Percentiles rank a stretch among this genome's conserved stretches.
Conservation (phyloP, 1,284 basidiomycete species). For the Puccinia hordei region DNA sequence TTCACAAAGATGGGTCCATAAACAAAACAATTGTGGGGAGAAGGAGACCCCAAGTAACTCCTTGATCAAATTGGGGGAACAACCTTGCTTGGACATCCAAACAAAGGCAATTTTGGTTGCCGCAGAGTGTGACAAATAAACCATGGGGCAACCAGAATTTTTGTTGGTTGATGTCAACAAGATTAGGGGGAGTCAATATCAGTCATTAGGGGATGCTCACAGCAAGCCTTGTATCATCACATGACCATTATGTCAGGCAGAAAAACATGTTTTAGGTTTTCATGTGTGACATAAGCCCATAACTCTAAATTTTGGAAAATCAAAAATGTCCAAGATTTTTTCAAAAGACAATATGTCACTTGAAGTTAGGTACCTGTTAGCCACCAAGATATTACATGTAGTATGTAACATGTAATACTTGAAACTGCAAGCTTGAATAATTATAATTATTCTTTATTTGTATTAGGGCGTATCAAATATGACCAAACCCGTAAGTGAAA, state of each 20-base stretch:
- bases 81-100: background rate
- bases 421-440: no score
- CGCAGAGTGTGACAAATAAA: background rate
- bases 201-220: no score
- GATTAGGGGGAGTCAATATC: background rate
- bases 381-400: no score
- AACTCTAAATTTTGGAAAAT: background rate
- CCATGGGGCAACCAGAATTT: background rate
- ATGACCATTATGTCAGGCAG: background rate
- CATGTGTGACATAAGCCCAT: background rate
- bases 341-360: background rate
- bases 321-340: background rate
- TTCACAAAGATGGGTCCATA: background rate
- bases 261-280: background rate
- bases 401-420: no score
- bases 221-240: background rate
- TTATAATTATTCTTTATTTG: no score
- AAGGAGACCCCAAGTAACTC: background rate
- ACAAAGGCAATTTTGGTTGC: background rate
- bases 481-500: no score
- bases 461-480: no score
- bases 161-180: background rate
- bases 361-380: no score
- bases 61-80: background rate
- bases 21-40: background rate